Evolutionary conservation across 2,329 filamentous ascomycete genomes (phyloP).

Genomic region (Alternaria alternata): DNA sequence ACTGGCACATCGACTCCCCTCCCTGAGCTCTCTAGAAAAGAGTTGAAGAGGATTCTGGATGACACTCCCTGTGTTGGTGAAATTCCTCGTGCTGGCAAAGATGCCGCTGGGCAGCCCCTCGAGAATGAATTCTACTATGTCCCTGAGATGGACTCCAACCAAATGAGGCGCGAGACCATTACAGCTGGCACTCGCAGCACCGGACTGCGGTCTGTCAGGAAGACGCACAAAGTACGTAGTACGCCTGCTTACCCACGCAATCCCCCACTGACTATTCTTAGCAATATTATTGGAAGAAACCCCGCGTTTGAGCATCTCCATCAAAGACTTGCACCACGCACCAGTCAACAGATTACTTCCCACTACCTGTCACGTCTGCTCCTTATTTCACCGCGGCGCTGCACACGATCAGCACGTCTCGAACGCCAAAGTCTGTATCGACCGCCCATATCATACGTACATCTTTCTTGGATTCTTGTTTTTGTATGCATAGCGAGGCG

Average conservation of each 20-base stretch:
- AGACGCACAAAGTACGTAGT: constrained; percentile 88
- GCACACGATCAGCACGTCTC: neutral
- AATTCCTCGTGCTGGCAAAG: constrained; percentile 90
- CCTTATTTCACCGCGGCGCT: neutral
- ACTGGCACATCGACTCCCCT: constrained; percentile 31
- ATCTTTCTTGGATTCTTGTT: constrained; percentile 9
- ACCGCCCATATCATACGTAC: neutral
- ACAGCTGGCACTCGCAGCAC: constrained; percentile 88
- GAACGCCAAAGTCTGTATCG: neutral
- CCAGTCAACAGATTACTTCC: neutral
- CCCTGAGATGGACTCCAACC: constrained; percentile 83
- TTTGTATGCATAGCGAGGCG: constrained; percentile 50
- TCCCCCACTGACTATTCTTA: constrained; percentile 42
- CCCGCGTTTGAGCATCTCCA: constrained; percentile 47
- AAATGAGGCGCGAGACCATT: constrained; percentile 79
- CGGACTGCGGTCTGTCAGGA: constrained; percentile 86
- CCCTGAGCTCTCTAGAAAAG: constrained; percentile 46
- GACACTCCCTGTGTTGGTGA: constrained; percentile 82
- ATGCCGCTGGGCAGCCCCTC: constrained; percentile 89
- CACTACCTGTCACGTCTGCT: neutral
- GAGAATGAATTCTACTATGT: constrained; percentile 99
- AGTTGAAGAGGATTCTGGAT: constrained; percentile 77
- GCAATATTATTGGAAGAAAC: constrained; percentile 78
- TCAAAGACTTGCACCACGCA: neutral
- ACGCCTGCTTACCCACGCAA: neutral